A percentile compares a stretch with the other conserved stretches of the same genome.
phyloP scores from a whole-genome alignment of 2,329 filamentous ascomycete species.

The Aureobasidium zeae region DNA sequence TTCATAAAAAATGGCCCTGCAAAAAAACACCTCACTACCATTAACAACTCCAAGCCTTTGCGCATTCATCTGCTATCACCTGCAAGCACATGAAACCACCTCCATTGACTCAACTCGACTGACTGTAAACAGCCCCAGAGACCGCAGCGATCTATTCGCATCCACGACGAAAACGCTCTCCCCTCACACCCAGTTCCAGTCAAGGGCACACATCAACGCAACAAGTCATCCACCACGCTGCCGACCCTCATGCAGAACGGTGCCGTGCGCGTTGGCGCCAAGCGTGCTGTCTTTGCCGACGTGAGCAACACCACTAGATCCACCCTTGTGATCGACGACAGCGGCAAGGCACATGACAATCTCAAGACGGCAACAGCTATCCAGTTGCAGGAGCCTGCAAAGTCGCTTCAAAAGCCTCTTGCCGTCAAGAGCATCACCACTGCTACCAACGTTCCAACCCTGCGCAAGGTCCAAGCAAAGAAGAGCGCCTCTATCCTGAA shows the following conservation, averaged over 20 bases:
- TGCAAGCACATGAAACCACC: neutral
- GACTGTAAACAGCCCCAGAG: conserved; percentile 9
- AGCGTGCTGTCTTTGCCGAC: conserved; percentile 73
- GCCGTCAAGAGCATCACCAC: conserved; percentile 16
- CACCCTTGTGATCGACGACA: conserved; percentile 47
- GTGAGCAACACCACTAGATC: conserved; percentile 58
- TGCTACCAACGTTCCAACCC: conserved; percentile 21
- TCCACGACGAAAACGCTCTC: conserved; percentile 63
- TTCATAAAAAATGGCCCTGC: too few species aligned
- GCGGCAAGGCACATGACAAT: conserved; percentile 34
- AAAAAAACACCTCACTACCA: too few species aligned
- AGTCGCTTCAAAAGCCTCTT: conserved; percentile 55
- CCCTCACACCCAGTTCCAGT: conserved; percentile 29
- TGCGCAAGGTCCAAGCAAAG: conserved; percentile 43
- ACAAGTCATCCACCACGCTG: conserved; percentile 65
- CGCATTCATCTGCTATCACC: too few species aligned
- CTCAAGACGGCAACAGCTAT: conserved; percentile 23
- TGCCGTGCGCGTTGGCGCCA: conserved; percentile 55
- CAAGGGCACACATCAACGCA: conserved; percentile 63
- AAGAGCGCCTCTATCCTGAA: conserved; percentile 47
- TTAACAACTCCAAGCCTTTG: too few species aligned
- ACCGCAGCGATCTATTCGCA: conserved; percentile 56
- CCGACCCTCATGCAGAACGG: conserved; percentile 46
- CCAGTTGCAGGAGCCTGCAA: conserved; percentile 25
- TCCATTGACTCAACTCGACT: neutral